Conservation (phyloP, 2,329 filamentous ascomycete species). For the Metarhizium album region DNA sequence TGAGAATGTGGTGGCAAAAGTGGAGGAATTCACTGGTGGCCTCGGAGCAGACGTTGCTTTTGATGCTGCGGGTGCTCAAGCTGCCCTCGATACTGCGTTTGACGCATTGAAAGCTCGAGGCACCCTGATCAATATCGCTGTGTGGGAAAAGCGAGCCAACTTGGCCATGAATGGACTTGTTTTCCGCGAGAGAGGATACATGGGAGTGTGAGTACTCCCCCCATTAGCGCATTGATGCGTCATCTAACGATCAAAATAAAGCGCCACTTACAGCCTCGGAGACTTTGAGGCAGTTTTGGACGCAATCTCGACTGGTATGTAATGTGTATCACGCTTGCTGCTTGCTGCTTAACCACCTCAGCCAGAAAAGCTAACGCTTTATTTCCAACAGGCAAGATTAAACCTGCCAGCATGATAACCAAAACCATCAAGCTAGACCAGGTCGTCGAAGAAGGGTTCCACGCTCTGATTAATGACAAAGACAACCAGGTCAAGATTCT, state of each 20-base stretch:
- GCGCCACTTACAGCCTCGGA: conserved; percentile 17
- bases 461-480: conserved; percentile 45
- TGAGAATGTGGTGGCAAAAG: conserved; percentile 35
- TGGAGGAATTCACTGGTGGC: conserved; percentile 34
- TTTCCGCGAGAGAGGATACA: conserved; percentile 13
- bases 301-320: conserved; percentile 24
- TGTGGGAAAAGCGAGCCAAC: conserved; percentile 42
- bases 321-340: neutral
- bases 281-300: conserved; percentile 49
- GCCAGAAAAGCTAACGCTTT: neutral
- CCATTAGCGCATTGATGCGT: conserved; percentile 17
- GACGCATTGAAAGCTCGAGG: conserved; percentile 40
- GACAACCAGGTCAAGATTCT: conserved; percentile 54
- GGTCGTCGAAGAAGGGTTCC: conserved; percentile 46
- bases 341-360: neutral
- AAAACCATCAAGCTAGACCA: conserved; percentile 43
- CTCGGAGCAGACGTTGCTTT: conserved; percentile 48
- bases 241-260: conserved; percentile 38
- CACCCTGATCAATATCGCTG: conserved; percentile 52
- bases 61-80: conserved; percentile 51
- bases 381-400: conserved; percentile 29
- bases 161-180: conserved; percentile 14
- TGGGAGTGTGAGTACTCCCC: conserved; percentile 12
- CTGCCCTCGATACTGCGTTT: conserved; percentile 33
- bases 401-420: conserved; percentile 50